Base-by-base conservation (phyloP, 2,329 filamentous ascomycete species). In the Trichoderma afroharzianum region DNA sequence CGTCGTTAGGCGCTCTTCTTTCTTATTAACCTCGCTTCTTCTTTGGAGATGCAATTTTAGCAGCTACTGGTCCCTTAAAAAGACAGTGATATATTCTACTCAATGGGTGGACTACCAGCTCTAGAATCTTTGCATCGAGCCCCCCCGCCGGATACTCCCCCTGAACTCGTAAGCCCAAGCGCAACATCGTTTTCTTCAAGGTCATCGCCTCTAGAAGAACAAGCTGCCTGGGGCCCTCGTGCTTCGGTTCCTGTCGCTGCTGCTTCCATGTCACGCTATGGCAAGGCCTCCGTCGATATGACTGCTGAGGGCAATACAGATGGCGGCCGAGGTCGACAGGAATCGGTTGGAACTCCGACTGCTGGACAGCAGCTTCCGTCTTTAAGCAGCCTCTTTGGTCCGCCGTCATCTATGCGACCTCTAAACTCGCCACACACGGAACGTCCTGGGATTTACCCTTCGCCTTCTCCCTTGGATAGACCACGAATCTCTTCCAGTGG, bases 191-290 rank as follows among this genome's bases (percentile, higher is more conserved):
- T 83, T 76, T 83, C 83, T 12, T 84, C 83, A 64, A 83, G 81
- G 78, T 81, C 82, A 28, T 81, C 80, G 24, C 79, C 79, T 47
- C 77, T 81, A 66, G 84, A 83, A 76, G 85, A 86, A 74, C 81
- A 82, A 76, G 78, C 80, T 76, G 78, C 81, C 71, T 86, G 85
- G 84, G 82, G 81, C 66, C 80, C 81, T 64, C 78, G 79, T 73
- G 72, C 75, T 72, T 75, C 78, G 68, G 74, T 85, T 73, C 86
- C 86, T 73, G 84, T 87, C 78, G 84, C 86, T 33, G 30, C 72
- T 78, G 85, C 85, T 47, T 71, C 72, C 75, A 89, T 89, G 88
- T 86, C 87, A 77, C 85, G 82, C 79, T 86, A 88, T 88, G 87
- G 87, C 71, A 85, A 83, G 74, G 78, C 80, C 74, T 77, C 81